A percentile compares a stretch with the other conserved stretches of the same genome.
These are phyloP conservation scores for Aspergillus tamarii DNA, from an alignment of 2,329 filamentous ascomycete genomes.

Conservation along the genomic window DNA sequence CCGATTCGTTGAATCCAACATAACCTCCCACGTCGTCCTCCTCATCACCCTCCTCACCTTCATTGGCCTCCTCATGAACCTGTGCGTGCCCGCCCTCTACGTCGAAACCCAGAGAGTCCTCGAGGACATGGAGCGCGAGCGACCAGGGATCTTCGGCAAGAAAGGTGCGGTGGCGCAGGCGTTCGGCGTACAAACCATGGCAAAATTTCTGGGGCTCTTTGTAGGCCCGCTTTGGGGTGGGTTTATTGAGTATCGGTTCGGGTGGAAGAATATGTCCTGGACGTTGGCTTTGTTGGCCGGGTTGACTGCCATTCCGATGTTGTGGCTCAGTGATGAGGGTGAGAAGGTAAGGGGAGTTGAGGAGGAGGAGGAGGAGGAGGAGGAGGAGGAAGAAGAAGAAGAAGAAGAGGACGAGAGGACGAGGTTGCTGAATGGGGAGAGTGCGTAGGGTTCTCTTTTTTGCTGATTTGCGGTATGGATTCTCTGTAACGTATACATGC, in stretches of 20 bases:
- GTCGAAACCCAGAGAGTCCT: conserved; percentile 65
- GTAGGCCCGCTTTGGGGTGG: conserved; percentile 63
- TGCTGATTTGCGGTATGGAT: neutral
- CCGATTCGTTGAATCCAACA: conserved; percentile 63
- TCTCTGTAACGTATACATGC: neutral
- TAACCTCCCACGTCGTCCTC: conserved; percentile 63
- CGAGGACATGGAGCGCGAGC: conserved; percentile 62
- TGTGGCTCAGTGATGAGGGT: conserved; percentile 18
- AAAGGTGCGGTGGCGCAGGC: conserved; percentile 63
- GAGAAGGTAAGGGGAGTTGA: conserved; percentile 5
- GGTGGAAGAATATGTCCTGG: conserved; percentile 36
- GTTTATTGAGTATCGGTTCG: conserved; percentile 35
- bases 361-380: neutral
- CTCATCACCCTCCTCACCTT: conserved; percentile 65
- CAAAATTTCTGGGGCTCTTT: conserved; percentile 63
- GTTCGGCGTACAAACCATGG: conserved; percentile 67
- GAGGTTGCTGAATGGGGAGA: conserved; percentile 7
- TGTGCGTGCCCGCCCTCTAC: conserved; percentile 68
- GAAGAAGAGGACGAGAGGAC: conserved; percentile 11
- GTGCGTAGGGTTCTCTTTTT: neutral
- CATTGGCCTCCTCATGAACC: conserved; percentile 60
- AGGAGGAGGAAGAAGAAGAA: too few species aligned
- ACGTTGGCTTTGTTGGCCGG: conserved; percentile 33
- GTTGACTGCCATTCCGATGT: conserved; percentile 32
- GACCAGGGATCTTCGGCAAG: conserved; percentile 67